These are phyloP conservation scores for Zygosaccharomyces pseudobailii DNA, from an alignment of 1,139 yeast genomes.

Conservation along the genomic window DNA sequence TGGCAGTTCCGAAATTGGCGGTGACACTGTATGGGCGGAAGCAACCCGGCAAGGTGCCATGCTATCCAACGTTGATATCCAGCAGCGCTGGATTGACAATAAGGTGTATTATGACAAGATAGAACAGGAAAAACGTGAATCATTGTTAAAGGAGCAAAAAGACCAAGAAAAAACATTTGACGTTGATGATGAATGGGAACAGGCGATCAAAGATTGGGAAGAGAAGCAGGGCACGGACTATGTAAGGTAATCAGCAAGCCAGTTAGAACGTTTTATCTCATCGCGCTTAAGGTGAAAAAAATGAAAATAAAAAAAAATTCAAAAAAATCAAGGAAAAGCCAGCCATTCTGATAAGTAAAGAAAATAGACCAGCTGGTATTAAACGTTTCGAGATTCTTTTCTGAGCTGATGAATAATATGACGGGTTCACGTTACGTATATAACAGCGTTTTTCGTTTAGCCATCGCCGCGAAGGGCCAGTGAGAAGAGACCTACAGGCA, in stretches of 20 bases:
- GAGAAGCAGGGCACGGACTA: conserved; percentile 30
- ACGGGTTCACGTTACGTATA: neutral
- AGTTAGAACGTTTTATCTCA: neutral
- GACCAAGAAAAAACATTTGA: conserved; percentile 38
- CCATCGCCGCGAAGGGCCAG: neutral
- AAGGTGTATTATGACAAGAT: conserved; percentile 74
- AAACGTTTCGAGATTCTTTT: neutral
- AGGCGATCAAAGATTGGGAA: conserved; percentile 64
- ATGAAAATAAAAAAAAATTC: neutral
- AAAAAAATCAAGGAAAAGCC: neutral
- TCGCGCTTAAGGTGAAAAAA: neutral
- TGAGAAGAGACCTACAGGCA: conserved; percentile 5
- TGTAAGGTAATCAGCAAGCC: conserved; percentile 14
- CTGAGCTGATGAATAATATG: neutral
- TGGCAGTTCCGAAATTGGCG: conserved; percentile 90
- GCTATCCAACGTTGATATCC: conserved; percentile 56
- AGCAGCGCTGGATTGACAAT: conserved; percentile 92
- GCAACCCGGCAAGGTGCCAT: conserved; percentile 77
- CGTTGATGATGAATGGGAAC: conserved; percentile 59
- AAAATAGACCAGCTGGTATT: neutral
- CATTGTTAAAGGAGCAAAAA: conserved; percentile 35
- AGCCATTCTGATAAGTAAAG: neutral
- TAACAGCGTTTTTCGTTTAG: neutral
- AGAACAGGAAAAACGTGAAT: conserved; percentile 42
- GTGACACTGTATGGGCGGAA: conserved; percentile 94